A percentile compares a stretch with the other conserved stretches of the same genome.
Conservation (phyloP, 2,329 filamentous ascomycete genomes). For the Epichloe coenophiala region DNA sequence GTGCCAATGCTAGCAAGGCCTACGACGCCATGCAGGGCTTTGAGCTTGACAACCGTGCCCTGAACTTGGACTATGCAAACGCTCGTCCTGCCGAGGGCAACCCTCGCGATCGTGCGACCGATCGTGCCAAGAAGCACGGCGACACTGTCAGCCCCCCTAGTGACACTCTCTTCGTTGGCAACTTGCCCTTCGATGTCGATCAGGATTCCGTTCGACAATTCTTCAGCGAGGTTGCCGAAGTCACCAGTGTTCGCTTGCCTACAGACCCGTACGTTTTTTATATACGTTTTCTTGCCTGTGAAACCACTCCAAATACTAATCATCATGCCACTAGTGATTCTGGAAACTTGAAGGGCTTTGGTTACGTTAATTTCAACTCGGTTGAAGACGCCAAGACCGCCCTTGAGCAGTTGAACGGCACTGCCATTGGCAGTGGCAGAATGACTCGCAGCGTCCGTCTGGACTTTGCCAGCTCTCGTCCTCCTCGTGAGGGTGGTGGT, state of each 20-base stretch:
- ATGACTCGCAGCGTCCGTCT: constrained; percentile 64
- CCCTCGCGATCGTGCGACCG: constrained; percentile 42
- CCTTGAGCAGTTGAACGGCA: constrained; percentile 56
- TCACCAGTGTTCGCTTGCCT: constrained; percentile 73
- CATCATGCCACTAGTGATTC: constrained; percentile 41
- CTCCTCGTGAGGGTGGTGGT: constrained; percentile 41
- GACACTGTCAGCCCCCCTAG: constrained; percentile 68
- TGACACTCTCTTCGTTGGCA: constrained; percentile 84
- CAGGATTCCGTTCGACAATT: constrained; percentile 62
- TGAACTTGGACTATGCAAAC: constrained; percentile 71
- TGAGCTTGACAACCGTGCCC: constrained; percentile 58
- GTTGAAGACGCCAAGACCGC: constrained; percentile 72
- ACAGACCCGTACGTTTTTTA: constrained; percentile 54
- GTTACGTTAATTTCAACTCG: constrained; percentile 73
- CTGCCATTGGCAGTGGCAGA: constrained; percentile 48
- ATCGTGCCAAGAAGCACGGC: constrained; percentile 58
- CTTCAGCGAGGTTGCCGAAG: constrained; percentile 57
- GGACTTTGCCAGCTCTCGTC: constrained; percentile 63
- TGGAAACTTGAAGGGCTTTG: constrained; percentile 81
- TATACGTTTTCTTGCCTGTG: neutral
- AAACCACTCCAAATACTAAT: neutral
- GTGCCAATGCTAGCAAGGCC: constrained; percentile 56
- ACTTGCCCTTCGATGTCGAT: constrained; percentile 72
- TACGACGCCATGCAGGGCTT: constrained; percentile 60
- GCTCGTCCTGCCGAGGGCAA: constrained; percentile 44